Evolutionary conservation across 2,329 filamentous ascomycete species (phyloP), one percentile per base, ranked within the genome.

Genomic region (Trichoderma sp.): DNA sequence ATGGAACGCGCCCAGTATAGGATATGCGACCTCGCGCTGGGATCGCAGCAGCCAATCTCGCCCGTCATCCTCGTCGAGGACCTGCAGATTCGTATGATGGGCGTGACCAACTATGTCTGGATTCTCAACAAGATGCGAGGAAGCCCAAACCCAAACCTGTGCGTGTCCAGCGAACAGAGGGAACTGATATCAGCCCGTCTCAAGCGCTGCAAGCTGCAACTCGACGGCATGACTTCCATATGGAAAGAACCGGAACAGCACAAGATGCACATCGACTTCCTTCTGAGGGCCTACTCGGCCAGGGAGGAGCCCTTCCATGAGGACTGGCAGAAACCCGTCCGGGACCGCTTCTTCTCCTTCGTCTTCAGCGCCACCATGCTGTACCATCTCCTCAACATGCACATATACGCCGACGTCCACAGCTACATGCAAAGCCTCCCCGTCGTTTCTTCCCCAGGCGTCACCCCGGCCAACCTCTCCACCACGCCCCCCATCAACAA

Each of bases 341-440:
- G 76, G 60, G 72, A 70, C 0, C 78, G 82, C 9, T 75, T 83
- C 28, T 77, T 79, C 18, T 74, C 73, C 3, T 73, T 80, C 12
- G 73, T 80, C 4, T 79, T 81, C 1, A 80, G 81, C 26, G 76
- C 79, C 1, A 72, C 76, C 4, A 80, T 82, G 74, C 77, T 83
- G 0, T 81, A 82, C 58, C 79, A 83, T 56, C 75, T 83, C 2
- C 77, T 83, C 58, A 78, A 72, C 2, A 74, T 84, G 15, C 79
- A 83, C 43, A 73, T 84, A 0, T 79, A 79, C 34, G 77, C 81
- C 5, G 81, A 84, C 34, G 74, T 81, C 0, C 72, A 76, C 3
- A 77, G 73, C 3, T 76, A 83, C 9, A 78, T 75, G 12, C 74
- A 78, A 3, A 71, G 80, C 0, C 78, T 75, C 7, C 73, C 73